Evolutionary conservation across 2,329 filamentous ascomycete genomes (phyloP).

Genomic region (Biscogniauxia sp.): DNA sequence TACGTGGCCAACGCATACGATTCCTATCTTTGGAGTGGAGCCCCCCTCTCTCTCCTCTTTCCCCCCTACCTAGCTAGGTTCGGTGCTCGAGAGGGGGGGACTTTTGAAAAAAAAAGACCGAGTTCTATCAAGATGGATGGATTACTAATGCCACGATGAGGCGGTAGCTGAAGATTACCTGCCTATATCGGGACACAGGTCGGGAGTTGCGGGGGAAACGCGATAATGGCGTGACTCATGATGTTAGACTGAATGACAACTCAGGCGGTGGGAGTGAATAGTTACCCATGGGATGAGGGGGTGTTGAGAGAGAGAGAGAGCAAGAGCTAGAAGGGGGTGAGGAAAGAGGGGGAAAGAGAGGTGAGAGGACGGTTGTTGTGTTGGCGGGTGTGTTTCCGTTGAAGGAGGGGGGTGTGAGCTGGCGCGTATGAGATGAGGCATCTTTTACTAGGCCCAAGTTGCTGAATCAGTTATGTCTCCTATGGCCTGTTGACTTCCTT

Average conservation of each 20-base stretch:
- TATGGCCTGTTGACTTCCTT: background rate
- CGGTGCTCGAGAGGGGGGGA: background rate
- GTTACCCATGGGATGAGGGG: background rate
- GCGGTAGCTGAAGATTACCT: background rate
- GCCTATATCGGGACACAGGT: background rate
- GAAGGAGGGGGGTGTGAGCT: background rate
- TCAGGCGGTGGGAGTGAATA: background rate
- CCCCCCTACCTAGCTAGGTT: background rate
- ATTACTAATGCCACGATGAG: background rate
- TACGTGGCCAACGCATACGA: background rate
- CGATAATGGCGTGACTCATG: background rate
- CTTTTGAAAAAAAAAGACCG: background rate
- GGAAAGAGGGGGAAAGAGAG: background rate
- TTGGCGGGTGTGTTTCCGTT: background rate
- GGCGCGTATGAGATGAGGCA: background rate
- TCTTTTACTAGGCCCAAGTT: background rate
- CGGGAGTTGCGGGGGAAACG: background rate
- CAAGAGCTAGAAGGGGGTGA: no score
- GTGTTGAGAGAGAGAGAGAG: background rate
- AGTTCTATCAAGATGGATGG: background rate
- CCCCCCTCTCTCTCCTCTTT: no score
- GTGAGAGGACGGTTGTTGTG: background rate
- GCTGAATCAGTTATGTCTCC: background rate
- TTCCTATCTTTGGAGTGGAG: background rate
- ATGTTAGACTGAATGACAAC: background rate